phyloP scores from a whole-genome alignment of 2,329 filamentous ascomycete species.

The Diplodia mutila region DNA sequence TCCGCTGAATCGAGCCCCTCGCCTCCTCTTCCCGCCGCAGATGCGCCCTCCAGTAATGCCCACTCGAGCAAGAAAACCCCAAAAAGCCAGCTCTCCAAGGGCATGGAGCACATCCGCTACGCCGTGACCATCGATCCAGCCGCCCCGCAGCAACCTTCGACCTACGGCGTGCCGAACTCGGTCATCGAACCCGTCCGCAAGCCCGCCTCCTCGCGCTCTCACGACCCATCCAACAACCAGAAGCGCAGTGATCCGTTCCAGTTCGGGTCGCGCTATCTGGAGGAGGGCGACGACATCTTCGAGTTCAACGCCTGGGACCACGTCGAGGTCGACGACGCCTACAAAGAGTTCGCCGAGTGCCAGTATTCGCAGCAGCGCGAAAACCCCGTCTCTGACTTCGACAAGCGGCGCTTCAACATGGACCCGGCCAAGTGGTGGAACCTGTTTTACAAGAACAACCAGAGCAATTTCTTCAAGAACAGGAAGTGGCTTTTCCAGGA shows the following conservation, averaged over 20 bases:
- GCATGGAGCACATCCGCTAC: conserved; percentile 57
- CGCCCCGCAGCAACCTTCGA: conserved; percentile 31
- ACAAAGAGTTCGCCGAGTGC: conserved; percentile 80
- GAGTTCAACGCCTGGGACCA: conserved; percentile 99
- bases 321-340: conserved; percentile 87
- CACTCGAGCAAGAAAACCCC: conserved; percentile 28
- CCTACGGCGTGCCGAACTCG: conserved; percentile 55
- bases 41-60: not conserved
- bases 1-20: not conserved
- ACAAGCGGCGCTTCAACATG: conserved; percentile 86
- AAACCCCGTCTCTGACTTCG: conserved; percentile 88
- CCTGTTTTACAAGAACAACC: conserved; percentile 96
- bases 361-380: conserved; percentile 86
- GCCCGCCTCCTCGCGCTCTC: conserved; percentile 61
- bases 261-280: conserved; percentile 87
- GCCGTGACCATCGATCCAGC: conserved; percentile 50
- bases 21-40: not conserved
- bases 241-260: conserved; percentile 93
- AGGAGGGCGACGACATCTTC: conserved; percentile 86
- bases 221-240: conserved; percentile 73
- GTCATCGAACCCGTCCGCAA: conserved; percentile 47
- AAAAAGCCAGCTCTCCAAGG: conserved; percentile 53
- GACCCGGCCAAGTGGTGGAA: conserved; percentile 98
- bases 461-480: conserved; percentile 97
- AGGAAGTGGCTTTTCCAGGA: conserved; percentile 97